These are phyloP conservation scores for Alnus rubra DNA, from an alignment of 306 rosid genomes.

Conservation along the genomic window DNA sequence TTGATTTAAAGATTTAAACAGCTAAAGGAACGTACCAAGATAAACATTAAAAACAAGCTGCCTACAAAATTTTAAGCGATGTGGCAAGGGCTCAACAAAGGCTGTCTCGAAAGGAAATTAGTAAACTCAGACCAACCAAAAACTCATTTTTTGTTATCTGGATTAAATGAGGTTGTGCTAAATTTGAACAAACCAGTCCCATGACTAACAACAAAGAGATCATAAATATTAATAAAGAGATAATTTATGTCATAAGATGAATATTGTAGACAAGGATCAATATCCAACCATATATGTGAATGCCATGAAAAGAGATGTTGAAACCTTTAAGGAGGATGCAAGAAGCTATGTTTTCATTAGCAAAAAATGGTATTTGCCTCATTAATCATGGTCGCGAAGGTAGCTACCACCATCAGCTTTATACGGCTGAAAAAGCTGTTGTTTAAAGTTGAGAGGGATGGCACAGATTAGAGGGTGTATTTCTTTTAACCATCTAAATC, in stretches of 20 bases:
- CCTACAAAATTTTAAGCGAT: neutral
- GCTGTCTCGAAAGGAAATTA: neutral
- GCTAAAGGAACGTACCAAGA: neutral
- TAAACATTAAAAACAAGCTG: neutral
- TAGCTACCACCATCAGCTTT: too few relatives aligned
- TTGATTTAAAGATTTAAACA: neutral
- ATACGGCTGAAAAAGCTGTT: too few relatives aligned
- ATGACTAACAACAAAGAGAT: neutral
- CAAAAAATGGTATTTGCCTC: too few relatives aligned
- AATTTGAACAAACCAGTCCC: neutral
- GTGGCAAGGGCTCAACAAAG: conserved; percentile 5
- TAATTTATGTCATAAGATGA: neutral
- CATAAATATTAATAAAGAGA: neutral
- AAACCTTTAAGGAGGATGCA: neutral
- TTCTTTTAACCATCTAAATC: neutral
- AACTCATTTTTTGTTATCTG: neutral
- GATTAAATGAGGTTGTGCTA: conserved; percentile 1
- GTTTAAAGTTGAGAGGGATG: too few relatives aligned
- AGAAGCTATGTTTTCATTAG: neutral
- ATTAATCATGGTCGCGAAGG: too few relatives aligned
- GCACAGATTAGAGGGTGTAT: too few relatives aligned
- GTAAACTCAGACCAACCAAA: neutral
- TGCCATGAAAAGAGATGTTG: neutral
- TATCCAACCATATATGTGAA: neutral
- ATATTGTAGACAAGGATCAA: neutral